Conservation (phyloP, 2,329 filamentous ascomycete species). For the Stagonosporopsis cucurbitacearum region DNA sequence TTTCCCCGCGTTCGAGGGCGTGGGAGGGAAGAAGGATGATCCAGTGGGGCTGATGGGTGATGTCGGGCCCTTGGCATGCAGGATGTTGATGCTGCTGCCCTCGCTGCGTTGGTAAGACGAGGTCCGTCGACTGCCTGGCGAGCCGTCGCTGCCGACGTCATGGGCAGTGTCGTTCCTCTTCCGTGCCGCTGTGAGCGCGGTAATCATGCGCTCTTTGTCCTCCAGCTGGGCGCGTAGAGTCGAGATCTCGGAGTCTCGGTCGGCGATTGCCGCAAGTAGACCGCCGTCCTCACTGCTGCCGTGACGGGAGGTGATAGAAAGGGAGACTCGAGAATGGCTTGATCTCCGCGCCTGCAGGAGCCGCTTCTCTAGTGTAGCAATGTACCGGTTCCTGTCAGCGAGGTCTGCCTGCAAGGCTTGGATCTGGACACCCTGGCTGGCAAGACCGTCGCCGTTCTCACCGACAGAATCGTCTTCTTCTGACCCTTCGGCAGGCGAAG, state of each 20-base stretch:
- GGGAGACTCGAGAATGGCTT: slow-evolving; percentile 85
- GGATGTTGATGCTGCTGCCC: slow-evolving; percentile 38
- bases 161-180: slow-evolving; percentile 86
- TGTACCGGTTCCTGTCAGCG: slow-evolving; percentile 96
- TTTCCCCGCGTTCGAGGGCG: slow-evolving; percentile 53
- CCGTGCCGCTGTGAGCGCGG: slow-evolving; percentile 82
- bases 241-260: slow-evolving; percentile 91
- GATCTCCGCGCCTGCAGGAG: slow-evolving; percentile 87
- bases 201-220: slow-evolving; percentile 93
- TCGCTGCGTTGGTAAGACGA: slow-evolving; percentile 44
- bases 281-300: slow-evolving; percentile 78
- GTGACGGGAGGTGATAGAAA: slow-evolving; percentile 71
- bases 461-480: slow-evolving; percentile 64
- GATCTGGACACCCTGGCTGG: slow-evolving; percentile 83
- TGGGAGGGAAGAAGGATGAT: slow-evolving; percentile 24
- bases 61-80: slow-evolving; percentile 35
- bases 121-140: slow-evolving; percentile 44
- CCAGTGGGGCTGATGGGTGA: slow-evolving; percentile 32
- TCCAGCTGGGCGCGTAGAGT: slow-evolving; percentile 88
- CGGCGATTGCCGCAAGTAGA: slow-evolving; percentile 73
- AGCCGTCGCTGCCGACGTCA: slow-evolving; percentile 48
- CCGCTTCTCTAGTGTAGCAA: slow-evolving; percentile 89
- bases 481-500: slow-evolving; percentile 40
- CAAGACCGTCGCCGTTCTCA: slow-evolving; percentile 85
- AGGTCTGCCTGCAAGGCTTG: slow-evolving; percentile 93